Conservation (phyloP, 768 basidiomycete genomes). For the Agaricus sinodeliciosus region DNA sequence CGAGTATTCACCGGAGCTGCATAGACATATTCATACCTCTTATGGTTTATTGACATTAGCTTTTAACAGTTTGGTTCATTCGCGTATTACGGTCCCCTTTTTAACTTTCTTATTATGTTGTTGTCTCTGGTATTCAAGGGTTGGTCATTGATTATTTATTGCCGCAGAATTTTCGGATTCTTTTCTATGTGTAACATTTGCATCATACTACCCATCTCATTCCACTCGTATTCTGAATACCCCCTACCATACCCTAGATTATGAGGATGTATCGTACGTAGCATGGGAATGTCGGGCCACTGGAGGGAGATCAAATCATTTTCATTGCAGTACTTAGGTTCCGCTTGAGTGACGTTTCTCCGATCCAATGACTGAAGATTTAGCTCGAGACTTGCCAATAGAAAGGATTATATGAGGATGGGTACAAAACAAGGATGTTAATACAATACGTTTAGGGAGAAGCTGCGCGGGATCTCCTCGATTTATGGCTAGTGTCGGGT, state of each 20-base stretch:
- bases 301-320: neutral
- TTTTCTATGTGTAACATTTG: slow-evolving; percentile 2
- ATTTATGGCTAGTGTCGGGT: slow-evolving; percentile 45
- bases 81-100: neutral
- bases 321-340: neutral
- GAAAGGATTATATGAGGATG: too few species aligned
- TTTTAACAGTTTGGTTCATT: slow-evolving; percentile 4
- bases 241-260: slow-evolving; percentile 2
- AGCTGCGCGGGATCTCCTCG: slow-evolving; percentile 21
- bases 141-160: slow-evolving; percentile 4
- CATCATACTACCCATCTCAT: slow-evolving; percentile 2
- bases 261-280: slow-evolving; percentile 9
- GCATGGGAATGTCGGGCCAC: neutral
- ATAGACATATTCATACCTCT: slow-evolving; percentile 15
- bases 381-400: too few species aligned
- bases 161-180: neutral
- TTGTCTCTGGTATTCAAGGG: slow-evolving; percentile 7
- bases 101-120: neutral
- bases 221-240: slow-evolving; percentile 9
- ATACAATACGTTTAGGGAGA: neutral
- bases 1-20: slow-evolving; percentile 35
- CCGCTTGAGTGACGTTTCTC: too few species aligned
- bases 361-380: neutral
- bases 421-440: neutral
- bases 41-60: slow-evolving; percentile 13